Evolutionary conservation across 2,329 filamentous ascomycete genomes (phyloP).

Genomic region (Diaporthe capsici): DNA sequence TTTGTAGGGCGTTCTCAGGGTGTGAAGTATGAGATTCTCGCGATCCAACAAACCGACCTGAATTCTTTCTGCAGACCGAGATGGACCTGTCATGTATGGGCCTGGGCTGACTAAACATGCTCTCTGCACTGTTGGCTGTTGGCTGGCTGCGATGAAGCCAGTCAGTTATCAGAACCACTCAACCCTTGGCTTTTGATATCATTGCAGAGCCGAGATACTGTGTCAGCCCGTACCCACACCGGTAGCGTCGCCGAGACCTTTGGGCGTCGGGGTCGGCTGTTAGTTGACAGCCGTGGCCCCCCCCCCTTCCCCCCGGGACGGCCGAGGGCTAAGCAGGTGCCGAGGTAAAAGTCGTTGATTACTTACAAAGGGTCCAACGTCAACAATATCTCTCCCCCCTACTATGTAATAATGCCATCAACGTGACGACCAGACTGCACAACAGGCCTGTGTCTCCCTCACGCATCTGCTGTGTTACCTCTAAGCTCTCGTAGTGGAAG

Average conservation of each 20-base stretch:
- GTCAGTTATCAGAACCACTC: not conserved
- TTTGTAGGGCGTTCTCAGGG: not conserved
- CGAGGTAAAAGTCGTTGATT: slow-evolving; percentile 24
- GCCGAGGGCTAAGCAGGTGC: not conserved
- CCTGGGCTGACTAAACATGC: not conserved
- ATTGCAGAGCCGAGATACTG: not conserved
- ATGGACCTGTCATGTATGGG: not conserved
- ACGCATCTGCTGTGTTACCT: not conserved
- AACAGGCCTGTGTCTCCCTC: not conserved
- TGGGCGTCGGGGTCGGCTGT: slow-evolving; percentile 9
- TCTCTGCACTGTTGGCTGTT: not conserved
- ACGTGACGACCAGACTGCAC: not conserved
- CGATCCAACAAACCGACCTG: not conserved
- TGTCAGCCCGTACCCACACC: not conserved
- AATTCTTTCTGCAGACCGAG: not conserved
- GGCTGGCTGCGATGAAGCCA: not conserved
- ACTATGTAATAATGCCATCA: too few relatives aligned
- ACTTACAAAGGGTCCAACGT: slow-evolving; percentile 9
- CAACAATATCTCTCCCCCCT: not conserved
- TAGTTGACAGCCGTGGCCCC: slow-evolving; percentile 8
- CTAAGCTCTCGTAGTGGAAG: not conserved
- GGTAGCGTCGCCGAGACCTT: not conserved
- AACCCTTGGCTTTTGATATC: not conserved
- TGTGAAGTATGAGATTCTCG: slow-evolving; percentile 3
- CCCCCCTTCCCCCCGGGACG: not conserved